Percentiles rank a stretch among this genome's conserved stretches.
Conservation (phyloP, 179 eudicot genomes). For the Silene coronaria region DNA sequence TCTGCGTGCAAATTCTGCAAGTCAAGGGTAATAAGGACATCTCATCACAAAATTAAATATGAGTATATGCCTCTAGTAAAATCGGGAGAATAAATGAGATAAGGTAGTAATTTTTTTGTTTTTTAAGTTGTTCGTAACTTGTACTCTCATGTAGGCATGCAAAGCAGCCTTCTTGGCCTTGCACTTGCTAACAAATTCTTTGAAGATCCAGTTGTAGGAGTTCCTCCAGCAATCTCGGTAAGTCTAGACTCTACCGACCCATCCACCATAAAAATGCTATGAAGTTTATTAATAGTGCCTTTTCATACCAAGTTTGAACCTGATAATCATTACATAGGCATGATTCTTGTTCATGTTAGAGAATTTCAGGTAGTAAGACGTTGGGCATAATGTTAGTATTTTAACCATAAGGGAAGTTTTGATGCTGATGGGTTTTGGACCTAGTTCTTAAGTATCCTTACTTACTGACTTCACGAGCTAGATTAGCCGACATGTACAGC, state of each 20-base stretch:
- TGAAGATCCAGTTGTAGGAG: constrained; percentile 79
- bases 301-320: background rate
- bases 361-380: too few species aligned
- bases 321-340: background rate
- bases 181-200: constrained; percentile 87
- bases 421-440: background rate
- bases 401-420: too few species aligned
- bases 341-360: background rate
- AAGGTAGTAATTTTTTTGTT: too few species aligned
- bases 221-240: constrained; percentile 93
- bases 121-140: background rate
- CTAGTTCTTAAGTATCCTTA: background rate
- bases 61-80: too few species aligned
- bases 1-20: too few species aligned
- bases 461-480: background rate
- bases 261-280: background rate
- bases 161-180: constrained; percentile 89
- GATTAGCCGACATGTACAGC: background rate
- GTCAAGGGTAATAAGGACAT: too few species aligned
- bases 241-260: constrained; percentile 22
- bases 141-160: constrained; percentile 58
- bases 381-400: too few species aligned
- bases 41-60: too few species aligned
- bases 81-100: too few species aligned
- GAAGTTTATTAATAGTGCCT: background rate